phyloP scores from a whole-genome alignment of 306 rosid genomes.

The Cucurbita moschata region DNA sequence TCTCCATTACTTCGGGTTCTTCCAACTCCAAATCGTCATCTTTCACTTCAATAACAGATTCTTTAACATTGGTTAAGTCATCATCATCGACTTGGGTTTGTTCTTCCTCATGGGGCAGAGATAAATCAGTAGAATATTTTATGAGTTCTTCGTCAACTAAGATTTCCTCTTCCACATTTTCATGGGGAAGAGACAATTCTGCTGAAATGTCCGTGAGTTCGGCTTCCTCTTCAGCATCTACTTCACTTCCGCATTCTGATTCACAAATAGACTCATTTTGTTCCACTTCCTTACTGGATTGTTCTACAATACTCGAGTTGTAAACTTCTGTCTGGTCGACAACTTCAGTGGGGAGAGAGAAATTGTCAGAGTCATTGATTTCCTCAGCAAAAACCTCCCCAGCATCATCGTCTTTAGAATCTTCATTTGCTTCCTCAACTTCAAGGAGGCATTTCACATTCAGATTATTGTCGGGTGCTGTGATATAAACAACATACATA shows the following conservation, averaged over 20 bases:
- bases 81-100: background rate
- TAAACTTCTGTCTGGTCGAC: background rate
- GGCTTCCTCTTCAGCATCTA: background rate
- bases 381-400: background rate
- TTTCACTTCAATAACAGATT: background rate
- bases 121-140: background rate
- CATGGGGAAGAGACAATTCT: background rate
- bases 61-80: background rate
- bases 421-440: background rate
- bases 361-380: background rate
- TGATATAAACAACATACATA: background rate
- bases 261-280: background rate
- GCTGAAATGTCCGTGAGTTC: background rate
- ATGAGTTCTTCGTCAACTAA: background rate
- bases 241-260: slow-evolving; percentile 3
- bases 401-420: background rate
- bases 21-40: background rate
- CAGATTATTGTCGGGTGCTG: background rate
- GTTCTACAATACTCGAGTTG: background rate
- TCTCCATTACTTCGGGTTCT: background rate
- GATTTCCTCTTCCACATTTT: background rate
- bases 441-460: background rate
- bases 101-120: background rate
- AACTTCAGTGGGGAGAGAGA: background rate
- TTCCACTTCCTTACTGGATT: background rate